Evolutionary conservation across 2,329 filamentous ascomycete species (phyloP).

Genomic region (Rhynchosporium secalis): DNA sequence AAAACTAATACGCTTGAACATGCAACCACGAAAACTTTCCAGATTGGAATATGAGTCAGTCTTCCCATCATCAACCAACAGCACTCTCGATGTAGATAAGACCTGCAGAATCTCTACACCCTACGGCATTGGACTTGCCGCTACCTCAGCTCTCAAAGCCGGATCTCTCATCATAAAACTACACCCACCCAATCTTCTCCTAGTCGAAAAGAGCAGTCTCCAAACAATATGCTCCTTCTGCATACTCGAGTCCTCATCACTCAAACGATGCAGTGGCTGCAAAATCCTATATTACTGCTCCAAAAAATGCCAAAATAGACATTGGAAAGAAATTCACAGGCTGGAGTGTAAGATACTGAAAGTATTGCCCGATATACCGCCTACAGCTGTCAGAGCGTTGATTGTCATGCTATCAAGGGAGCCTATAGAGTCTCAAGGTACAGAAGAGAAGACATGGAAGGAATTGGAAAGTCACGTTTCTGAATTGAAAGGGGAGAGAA

Average conservation of each 20-base stretch:
- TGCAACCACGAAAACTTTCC: neutral
- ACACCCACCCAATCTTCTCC: conserved; percentile 30
- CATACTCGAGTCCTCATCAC: conserved; percentile 23
- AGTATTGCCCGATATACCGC: conserved; percentile 45
- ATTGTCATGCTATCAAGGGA: conserved; percentile 51
- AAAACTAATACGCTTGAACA: neutral
- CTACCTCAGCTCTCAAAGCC: conserved; percentile 19
- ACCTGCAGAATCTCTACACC: neutral
- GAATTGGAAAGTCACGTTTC: conserved; percentile 50
- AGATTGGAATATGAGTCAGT: neutral
- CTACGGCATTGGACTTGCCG: conserved; percentile 33
- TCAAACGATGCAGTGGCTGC: conserved; percentile 52
- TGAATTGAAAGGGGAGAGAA: conserved; percentile 41
- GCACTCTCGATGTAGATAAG: neutral
- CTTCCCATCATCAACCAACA: neutral
- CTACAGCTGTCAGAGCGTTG: conserved; percentile 56
- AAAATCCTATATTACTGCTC: conserved; percentile 56
- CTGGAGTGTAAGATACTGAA: conserved; percentile 53
- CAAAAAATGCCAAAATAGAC: conserved; percentile 52
- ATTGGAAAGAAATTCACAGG: conserved; percentile 55
- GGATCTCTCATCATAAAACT: conserved; percentile 33
- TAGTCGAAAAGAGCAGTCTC: conserved; percentile 36
- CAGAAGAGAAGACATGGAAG: conserved; percentile 39
- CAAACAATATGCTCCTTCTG: conserved; percentile 36
- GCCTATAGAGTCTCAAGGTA: conserved; percentile 28